Evolutionary conservation across 2,329 filamentous ascomycete species (phyloP).

Genomic region (Arthroderma uncinatum): DNA sequence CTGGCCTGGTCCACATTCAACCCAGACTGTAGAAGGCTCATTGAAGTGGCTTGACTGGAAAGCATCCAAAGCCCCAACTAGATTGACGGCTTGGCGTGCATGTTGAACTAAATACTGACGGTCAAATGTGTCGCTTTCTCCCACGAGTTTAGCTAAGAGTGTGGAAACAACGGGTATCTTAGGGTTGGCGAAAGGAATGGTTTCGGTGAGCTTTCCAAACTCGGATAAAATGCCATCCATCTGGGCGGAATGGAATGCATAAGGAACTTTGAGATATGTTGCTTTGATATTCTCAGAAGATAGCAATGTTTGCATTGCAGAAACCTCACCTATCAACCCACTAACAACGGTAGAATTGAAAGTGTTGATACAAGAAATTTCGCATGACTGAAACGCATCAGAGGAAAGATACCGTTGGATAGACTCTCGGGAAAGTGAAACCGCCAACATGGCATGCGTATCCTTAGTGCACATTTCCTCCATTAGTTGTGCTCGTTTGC

Average conservation of each 20-base stretch:
- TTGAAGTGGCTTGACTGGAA: too few species aligned
- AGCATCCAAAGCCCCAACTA: constrained; percentile 52
- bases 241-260: constrained; percentile 56
- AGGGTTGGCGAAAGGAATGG: constrained; percentile 48
- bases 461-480: constrained; percentile 29
- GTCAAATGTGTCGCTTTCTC: constrained; percentile 21
- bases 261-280: constrained; percentile 50
- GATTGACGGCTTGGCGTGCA: constrained; percentile 60
- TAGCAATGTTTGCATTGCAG: too few species aligned
- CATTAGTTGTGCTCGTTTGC: constrained; percentile 25
- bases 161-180: constrained; percentile 56
- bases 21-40: too few species aligned
- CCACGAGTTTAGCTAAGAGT: too few species aligned
- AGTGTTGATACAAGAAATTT: constrained; percentile 8
- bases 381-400: too few species aligned
- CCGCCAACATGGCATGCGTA: too few species aligned
- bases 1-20: too few species aligned
- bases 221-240: constrained; percentile 52
- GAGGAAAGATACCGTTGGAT: too few species aligned
- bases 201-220: constrained; percentile 45
- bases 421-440: too few species aligned
- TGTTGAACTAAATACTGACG: constrained; percentile 54
- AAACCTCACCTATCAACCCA: constrained; percentile 43
- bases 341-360: constrained; percentile 18
- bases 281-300: too few species aligned